phyloP scores from a whole-genome alignment of 805 yeast genomes.

The Ogataea chonburiensis region DNA sequence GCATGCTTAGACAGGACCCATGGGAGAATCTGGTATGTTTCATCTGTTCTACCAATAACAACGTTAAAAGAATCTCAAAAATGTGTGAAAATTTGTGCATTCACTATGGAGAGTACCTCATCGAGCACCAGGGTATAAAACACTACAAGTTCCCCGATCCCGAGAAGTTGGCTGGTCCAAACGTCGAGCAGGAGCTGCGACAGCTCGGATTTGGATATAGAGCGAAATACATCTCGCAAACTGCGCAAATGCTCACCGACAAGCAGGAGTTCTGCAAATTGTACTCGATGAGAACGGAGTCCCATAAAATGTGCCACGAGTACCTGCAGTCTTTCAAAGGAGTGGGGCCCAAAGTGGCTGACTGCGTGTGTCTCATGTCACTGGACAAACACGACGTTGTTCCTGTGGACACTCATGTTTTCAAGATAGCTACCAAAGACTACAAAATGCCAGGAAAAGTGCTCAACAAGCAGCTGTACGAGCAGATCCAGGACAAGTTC shows the following conservation, averaged over 20 bases:
- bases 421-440: conserved; percentile 82
- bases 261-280: conserved; percentile 38
- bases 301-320: conserved; percentile 47
- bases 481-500: conserved; percentile 57
- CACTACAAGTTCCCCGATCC: conserved; percentile 80
- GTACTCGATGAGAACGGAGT: conserved; percentile 39
- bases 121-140: conserved; percentile 48
- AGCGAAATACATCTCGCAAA: conserved; percentile 80
- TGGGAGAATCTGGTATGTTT: conserved; percentile 93
- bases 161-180: conserved; percentile 40
- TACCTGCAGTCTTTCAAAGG: conserved; percentile 70
- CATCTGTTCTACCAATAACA: conserved; percentile 94
- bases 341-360: conserved; percentile 98
- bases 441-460: conserved; percentile 53
- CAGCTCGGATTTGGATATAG: conserved; percentile 81
- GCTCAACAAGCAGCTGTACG: conserved; percentile 52
- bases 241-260: conserved; percentile 59
- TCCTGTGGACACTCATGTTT: conserved; percentile 95
- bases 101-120: conserved; percentile 65
- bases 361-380: conserved; percentile 91
- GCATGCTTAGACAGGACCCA: conserved; percentile 91
- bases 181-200: conserved; percentile 38
- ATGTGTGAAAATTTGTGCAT: conserved; percentile 82
- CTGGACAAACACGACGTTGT: conserved; percentile 82
- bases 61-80: conserved; percentile 86